Percentiles rank a stretch among this genome's conserved stretches.
Conservation (phyloP, 192 early-diverging fungal genomes). For the Podila horticola region DNA sequence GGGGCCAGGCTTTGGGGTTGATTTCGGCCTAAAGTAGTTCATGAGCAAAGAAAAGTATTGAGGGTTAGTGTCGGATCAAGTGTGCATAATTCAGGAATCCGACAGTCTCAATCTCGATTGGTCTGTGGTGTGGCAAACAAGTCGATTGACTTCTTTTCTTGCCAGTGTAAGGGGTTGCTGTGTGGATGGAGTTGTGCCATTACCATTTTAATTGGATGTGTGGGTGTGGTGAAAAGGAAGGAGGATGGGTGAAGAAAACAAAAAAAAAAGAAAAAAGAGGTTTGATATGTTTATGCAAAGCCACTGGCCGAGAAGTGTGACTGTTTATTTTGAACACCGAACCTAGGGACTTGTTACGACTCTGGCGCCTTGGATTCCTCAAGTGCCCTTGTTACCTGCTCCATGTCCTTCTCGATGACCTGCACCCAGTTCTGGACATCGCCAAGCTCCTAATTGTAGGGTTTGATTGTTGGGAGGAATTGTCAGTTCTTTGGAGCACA, state of each 20-base stretch:
- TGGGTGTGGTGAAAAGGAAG: neutral
- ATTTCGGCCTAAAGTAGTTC: conserved; percentile 37
- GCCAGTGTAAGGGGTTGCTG: no score
- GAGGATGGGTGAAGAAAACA: neutral
- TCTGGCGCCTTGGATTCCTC: conserved; percentile 45
- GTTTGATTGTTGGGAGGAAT: no score
- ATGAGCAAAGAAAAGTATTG: neutral
- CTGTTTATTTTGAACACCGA: neutral
- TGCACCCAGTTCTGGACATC: conserved; percentile 89
- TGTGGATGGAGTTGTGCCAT: neutral
- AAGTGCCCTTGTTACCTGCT: conserved; percentile 72
- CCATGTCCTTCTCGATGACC: conserved; percentile 87
- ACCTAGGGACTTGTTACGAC: neutral
- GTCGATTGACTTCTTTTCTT: no score
- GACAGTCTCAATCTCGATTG: no score
- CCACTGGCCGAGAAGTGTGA: neutral
- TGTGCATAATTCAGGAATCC: no score
- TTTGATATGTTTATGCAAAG: neutral
- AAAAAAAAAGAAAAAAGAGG: conserved; percentile 14
- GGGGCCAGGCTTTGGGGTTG: conserved; percentile 87
- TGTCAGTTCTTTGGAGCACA: neutral
- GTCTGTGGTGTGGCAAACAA: no score
- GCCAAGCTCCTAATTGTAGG: conserved; percentile 77
- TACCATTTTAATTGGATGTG: conserved; percentile 2
- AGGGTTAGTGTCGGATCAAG: no score